Percentiles rank a stretch among this genome's conserved stretches.
Evolutionary conservation across 306 rosid genomes (phyloP).

Genomic region (Castanea crenata): DNA sequence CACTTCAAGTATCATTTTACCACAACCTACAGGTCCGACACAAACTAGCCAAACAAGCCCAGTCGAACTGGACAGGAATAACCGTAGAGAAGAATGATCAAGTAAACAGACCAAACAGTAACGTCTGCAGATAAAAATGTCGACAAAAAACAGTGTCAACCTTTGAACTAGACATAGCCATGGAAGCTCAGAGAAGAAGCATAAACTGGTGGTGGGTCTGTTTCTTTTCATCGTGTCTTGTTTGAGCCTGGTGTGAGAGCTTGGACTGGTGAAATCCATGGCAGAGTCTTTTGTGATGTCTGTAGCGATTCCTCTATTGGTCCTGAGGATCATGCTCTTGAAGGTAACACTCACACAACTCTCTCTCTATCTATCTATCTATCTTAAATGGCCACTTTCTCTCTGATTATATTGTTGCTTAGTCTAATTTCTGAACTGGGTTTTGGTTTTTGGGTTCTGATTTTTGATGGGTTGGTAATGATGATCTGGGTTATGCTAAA

Average conservation of each 20-base stretch:
- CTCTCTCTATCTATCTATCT: neutral
- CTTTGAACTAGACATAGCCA: conserved; percentile 3
- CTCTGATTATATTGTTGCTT: neutral
- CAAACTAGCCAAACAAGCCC: neutral
- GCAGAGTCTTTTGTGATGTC: conserved; percentile 88
- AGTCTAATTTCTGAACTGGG: conserved; percentile 1
- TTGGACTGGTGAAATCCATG: conserved; percentile 98
- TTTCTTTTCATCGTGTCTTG: conserved; percentile 30
- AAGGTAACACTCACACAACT: conserved; percentile 48
- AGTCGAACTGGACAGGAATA: neutral
- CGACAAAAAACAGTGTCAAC: neutral
- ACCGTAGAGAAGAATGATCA: neutral
- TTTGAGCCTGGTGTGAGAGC: conserved; percentile 36
- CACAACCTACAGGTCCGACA: neutral
- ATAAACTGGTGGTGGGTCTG: conserved; percentile 28
- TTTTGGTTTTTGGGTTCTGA: neutral
- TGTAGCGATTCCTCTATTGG: conserved; percentile 88
- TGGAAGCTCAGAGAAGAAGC: conserved; percentile 42
- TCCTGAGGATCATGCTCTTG: conserved; percentile 85
- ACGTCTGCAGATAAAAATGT: neutral
- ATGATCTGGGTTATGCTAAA: neutral
- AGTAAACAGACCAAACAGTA: too few relatives aligned
- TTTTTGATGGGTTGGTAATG: neutral
- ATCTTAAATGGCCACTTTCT: conserved; percentile 1
- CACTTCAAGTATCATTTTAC: neutral